phyloP scores from a whole-genome alignment of 202 grass and related monocot species.

The Bolboschoenoplectus hybrid region DNA sequence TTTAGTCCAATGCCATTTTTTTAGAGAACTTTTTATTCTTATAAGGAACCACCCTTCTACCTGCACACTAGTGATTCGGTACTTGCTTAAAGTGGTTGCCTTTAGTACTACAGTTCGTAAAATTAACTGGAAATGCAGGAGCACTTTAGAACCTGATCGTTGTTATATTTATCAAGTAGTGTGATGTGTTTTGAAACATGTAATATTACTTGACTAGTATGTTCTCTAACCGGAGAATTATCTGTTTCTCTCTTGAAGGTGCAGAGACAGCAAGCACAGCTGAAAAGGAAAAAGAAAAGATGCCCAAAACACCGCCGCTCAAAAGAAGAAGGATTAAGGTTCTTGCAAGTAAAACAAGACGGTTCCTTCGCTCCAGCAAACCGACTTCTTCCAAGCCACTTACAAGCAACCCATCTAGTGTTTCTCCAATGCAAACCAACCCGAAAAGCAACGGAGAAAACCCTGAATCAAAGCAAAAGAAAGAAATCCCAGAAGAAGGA shows the following conservation, averaged over 20 bases:
- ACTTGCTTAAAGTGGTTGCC: not conserved
- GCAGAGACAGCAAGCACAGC: not conserved
- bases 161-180: not conserved
- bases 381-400: not conserved
- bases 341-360: not conserved
- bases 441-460: not conserved
- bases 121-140: not conserved
- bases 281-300: slow-evolving; percentile 17
- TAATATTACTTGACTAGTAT: not conserved
- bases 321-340: not conserved
- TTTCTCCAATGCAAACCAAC: not conserved
- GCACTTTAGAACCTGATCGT: not conserved
- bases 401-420: slow-evolving; percentile 1
- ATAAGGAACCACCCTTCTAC: not conserved
- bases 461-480: not conserved
- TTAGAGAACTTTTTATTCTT: not conserved
- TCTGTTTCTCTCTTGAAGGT: slow-evolving; percentile 7
- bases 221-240: not conserved
- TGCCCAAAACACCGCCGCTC: not conserved
- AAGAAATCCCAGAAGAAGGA: not conserved
- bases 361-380: not conserved
- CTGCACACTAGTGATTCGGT: not conserved
- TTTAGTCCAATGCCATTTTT: not conserved
- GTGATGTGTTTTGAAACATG: not conserved
- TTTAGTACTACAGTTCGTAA: not conserved